These are phyloP conservation scores for Polytrichum formosum DNA, from an alignment of 225 moss, liverwort and hornwort genomes.

Conservation along the genomic window DNA sequence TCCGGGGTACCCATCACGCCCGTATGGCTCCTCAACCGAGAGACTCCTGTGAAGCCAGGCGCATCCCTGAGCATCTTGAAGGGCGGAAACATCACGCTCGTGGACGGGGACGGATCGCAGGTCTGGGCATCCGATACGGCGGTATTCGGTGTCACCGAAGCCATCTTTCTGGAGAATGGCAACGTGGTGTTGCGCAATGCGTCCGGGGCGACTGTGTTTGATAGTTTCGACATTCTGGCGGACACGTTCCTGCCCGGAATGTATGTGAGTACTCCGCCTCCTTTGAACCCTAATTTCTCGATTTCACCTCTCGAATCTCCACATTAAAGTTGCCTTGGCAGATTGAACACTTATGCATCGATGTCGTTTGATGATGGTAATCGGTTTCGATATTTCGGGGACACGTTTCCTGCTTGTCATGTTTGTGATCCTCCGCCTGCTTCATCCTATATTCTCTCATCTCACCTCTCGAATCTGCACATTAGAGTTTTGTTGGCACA, in stretches of 20 bases:
- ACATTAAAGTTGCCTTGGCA: no score
- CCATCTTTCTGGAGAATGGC: conserved; percentile 32
- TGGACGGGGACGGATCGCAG: conserved; percentile 16
- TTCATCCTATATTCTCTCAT: no score
- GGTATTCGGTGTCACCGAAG: conserved; percentile 10
- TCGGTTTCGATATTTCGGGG: no score
- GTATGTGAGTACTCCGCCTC: conserved; percentile 8
- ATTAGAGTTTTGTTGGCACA: no score
- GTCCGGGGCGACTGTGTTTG: conserved; percentile 15
- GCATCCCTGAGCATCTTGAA: conserved; percentile 22
- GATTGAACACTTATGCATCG: no score
- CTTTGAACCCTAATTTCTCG: no score
- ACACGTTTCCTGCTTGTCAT: no score
- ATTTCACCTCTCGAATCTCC: no score
- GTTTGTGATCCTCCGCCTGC: no score
- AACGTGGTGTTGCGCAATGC: conserved; percentile 29
- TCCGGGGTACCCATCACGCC: conserved; percentile 29
- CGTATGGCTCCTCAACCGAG: conserved; percentile 40
- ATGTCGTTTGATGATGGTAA: no score
- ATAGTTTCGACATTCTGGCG: conserved; percentile 35
- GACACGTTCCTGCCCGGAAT: conserved; percentile 37
- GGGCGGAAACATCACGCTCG: conserved; percentile 18
- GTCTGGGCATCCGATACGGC: conserved; percentile 26
- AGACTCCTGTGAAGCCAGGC: conserved; percentile 14
- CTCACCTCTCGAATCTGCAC: no score